phyloP scores from a whole-genome alignment of 2,329 filamentous ascomycete genomes.

The Hypomyces perniciosus region DNA sequence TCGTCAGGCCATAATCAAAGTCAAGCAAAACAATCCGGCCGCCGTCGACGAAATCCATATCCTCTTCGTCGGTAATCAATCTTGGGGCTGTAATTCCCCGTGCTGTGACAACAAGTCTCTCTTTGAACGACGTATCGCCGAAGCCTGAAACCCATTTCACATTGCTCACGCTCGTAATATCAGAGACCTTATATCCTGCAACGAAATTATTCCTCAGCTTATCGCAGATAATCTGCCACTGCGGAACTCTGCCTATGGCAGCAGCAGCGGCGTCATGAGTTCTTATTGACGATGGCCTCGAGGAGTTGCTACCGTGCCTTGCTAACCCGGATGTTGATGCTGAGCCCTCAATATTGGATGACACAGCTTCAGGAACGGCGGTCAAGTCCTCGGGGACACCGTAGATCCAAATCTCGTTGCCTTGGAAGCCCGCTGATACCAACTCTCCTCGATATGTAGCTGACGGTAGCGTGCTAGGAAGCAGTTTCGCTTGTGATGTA shows the following conservation, averaged over 20 bases:
- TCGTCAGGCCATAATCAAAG: conserved; percentile 56
- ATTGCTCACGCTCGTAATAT: conserved; percentile 59
- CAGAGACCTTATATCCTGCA: conserved; percentile 57
- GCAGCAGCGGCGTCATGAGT: conserved; percentile 24
- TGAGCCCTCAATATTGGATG: conserved; percentile 16
- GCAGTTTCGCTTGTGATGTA: conserved; percentile 48
- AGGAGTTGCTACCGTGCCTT: conserved; percentile 24
- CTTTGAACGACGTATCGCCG: conserved; percentile 41
- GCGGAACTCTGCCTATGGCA: conserved; percentile 42
- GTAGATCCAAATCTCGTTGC: conserved; percentile 71
- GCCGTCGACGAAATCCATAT: conserved; percentile 70
- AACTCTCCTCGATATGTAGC: conserved; percentile 65
- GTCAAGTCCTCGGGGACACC: conserved; percentile 70
- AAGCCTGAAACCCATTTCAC: conserved; percentile 65
- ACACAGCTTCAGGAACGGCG: conserved; percentile 43
- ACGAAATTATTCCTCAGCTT: conserved; percentile 65
- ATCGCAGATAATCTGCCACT: conserved; percentile 65
- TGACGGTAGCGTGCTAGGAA: conserved; percentile 64
- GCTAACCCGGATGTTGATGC: conserved; percentile 20
- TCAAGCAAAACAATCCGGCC: conserved; percentile 68
- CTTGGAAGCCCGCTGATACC: conserved; percentile 66
- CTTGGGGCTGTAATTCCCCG: conserved; percentile 59
- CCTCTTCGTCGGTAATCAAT: conserved; percentile 60
- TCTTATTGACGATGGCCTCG: conserved; percentile 26
- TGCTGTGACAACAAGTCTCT: conserved; percentile 64